Evolutionary conservation across 306 rosid genomes (phyloP).

Genomic region (Luffa acutangula): DNA sequence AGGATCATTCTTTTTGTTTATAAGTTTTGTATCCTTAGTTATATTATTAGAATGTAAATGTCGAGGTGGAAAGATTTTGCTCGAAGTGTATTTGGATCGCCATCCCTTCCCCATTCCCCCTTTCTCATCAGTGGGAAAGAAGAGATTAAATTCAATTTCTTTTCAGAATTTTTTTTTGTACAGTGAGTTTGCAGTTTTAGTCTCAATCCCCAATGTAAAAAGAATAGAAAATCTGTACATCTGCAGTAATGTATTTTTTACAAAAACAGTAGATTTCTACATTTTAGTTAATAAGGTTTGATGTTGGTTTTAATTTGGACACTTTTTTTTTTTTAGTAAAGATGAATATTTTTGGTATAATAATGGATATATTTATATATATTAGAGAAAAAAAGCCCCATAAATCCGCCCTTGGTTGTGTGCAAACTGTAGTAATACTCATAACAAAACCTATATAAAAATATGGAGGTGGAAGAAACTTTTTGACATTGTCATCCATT

Average conservation of each 20-base stretch:
- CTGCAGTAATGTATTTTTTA: background rate
- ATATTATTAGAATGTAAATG: background rate
- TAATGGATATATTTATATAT: too few species aligned
- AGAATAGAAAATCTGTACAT: background rate
- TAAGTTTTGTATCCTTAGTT: slow-evolving; percentile 13
- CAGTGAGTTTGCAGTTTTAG: background rate
- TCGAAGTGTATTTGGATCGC: background rate
- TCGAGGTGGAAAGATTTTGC: background rate
- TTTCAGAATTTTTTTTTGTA: background rate
- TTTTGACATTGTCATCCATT: too few species aligned
- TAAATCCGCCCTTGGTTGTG: too few species aligned
- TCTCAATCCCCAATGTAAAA: background rate
- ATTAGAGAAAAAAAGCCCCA: too few species aligned
- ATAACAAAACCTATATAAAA: too few species aligned
- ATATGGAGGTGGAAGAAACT: too few species aligned
- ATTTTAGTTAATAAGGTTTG: background rate
- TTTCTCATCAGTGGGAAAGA: background rate
- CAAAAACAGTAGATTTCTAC: background rate
- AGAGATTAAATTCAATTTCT: background rate
- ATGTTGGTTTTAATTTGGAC: background rate
- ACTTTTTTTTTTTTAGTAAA: too few species aligned
- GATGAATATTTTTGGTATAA: too few species aligned
- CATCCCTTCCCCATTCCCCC: background rate
- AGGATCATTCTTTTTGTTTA: slow-evolving; percentile 20
- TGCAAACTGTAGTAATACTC: too few species aligned